Evolutionary conservation across 768 basidiomycete genomes (phyloP).

Genomic region (Boletus sp.): DNA sequence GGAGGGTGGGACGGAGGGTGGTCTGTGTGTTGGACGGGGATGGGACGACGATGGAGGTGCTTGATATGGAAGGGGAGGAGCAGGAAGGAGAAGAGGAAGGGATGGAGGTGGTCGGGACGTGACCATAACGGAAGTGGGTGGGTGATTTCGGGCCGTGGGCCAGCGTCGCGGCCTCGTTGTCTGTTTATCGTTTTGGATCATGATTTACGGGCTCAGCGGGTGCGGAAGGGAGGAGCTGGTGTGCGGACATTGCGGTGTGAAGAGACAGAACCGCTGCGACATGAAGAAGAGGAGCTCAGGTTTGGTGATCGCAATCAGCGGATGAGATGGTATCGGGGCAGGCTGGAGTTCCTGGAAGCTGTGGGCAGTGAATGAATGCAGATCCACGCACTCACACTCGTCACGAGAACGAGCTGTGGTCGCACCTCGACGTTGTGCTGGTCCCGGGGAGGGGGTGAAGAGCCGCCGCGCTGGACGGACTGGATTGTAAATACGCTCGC

Average conservation of each 20-base stretch:
- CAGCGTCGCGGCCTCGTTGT: constrained; percentile 29
- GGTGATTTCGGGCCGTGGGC: constrained; percentile 18
- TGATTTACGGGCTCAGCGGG: constrained; percentile 20
- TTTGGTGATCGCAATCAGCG: constrained; percentile 25
- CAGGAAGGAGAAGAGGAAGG: constrained; percentile 40
- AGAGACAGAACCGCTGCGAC: constrained; percentile 29
- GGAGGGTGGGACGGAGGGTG: constrained; percentile 67
- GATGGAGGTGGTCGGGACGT: constrained; percentile 25
- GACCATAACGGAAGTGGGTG: constrained; percentile 14
- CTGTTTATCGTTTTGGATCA: constrained; percentile 12
- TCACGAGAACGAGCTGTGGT: not conserved
- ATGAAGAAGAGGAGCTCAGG: too few relatives aligned
- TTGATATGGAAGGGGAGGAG: constrained; percentile 72
- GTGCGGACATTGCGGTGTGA: constrained; percentile 45
- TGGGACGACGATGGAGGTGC: constrained; percentile 63
- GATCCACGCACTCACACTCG: constrained; percentile 21
- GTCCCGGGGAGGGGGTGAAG: not conserved
- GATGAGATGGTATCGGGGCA: constrained; percentile 22
- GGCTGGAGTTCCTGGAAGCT: constrained; percentile 33
- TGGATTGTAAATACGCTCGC: constrained; percentile 38
- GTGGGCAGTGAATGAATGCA: constrained; percentile 33
- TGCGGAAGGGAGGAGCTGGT: constrained; percentile 28
- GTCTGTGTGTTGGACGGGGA: constrained; percentile 68
- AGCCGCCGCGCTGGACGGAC: constrained; percentile 28
- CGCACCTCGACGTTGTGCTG: not conserved